Evolutionary conservation across 2,329 filamentous ascomycete genomes (phyloP).

Genomic region (Talaromyces amestolkiae): DNA sequence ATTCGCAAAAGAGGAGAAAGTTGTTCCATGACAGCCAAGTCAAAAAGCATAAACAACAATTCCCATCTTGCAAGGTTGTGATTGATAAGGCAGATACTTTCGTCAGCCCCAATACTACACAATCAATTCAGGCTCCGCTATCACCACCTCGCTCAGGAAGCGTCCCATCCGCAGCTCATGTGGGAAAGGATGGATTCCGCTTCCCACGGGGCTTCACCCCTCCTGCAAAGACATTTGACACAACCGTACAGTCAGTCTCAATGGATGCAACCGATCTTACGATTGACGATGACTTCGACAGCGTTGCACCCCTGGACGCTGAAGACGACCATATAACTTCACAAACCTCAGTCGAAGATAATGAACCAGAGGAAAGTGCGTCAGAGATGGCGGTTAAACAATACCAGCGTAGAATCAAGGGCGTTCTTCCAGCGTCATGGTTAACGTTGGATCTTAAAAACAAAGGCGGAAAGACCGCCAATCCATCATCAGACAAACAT

Average conservation of each 20-base stretch:
- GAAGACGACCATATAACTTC: neutral
- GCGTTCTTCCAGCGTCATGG: constrained; percentile 52
- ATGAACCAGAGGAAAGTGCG: constrained; percentile 14
- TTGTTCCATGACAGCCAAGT: constrained; percentile 26
- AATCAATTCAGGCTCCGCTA: constrained; percentile 35
- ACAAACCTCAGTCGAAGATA: constrained; percentile 13
- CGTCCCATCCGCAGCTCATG: constrained; percentile 27
- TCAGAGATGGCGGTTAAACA: constrained; percentile 29
- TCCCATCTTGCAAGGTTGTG: constrained; percentile 26
- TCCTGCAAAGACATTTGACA: constrained; percentile 26
- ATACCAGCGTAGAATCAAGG: constrained; percentile 44
- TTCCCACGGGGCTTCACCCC: constrained; percentile 38
- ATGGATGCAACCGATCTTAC: constrained; percentile 22
- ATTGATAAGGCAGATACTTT: constrained; percentile 27
- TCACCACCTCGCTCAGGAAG: constrained; percentile 43
- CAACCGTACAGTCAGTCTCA: constrained; percentile 23
- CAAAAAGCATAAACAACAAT: constrained; percentile 17
- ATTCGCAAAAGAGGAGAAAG: constrained; percentile 38
- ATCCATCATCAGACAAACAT: constrained; percentile 19
- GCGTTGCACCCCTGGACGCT: neutral
- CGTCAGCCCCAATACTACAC: constrained; percentile 12
- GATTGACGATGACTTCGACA: constrained; percentile 20
- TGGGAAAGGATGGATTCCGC: constrained; percentile 32
- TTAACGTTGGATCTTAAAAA: constrained; percentile 41
- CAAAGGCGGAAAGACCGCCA: constrained; percentile 26